These are phyloP conservation scores for Fusarium sp. DNA, from an alignment of 2,329 filamentous ascomycete species.

Conservation along the genomic window DNA sequence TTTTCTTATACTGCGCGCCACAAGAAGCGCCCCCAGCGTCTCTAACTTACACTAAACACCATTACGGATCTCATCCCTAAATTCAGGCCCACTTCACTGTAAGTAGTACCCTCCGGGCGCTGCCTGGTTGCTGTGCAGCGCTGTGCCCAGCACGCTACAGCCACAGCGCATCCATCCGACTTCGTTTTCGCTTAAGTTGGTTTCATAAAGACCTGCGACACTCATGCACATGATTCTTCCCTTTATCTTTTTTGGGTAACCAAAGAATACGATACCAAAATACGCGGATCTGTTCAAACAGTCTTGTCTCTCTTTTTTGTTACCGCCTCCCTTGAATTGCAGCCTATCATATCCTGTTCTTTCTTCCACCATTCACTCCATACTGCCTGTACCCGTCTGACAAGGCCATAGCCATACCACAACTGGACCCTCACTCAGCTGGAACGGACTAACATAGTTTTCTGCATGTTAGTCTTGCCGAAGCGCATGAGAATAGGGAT, in stretches of 20 bases:
- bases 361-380: constrained; percentile 16
- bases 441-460: constrained; percentile 30
- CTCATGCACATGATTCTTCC: constrained; percentile 17
- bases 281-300: constrained; percentile 9
- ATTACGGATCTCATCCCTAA: constrained; percentile 18
- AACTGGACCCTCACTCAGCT: constrained; percentile 32
- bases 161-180: not conserved
- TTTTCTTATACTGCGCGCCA: constrained; percentile 29
- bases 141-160: constrained; percentile 20
- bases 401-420: constrained; percentile 19
- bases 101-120: constrained; percentile 18
- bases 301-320: constrained; percentile 6
- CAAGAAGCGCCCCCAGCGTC: constrained; percentile 13
- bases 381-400: constrained; percentile 29
- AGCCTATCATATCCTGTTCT: constrained; percentile 15
- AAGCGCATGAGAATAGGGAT: constrained; percentile 19
- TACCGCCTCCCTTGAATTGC: constrained; percentile 13
- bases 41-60: constrained; percentile 10
- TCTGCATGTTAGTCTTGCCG: constrained; percentile 24
- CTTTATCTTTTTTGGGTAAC: constrained; percentile 4
- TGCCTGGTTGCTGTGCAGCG: constrained; percentile 32
- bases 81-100: constrained; percentile 33
- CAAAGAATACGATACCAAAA: constrained; percentile 8
- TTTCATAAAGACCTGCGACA: constrained; percentile 23
- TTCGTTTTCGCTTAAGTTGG: constrained; percentile 35